phyloP scores from a whole-genome alignment of 257 asterid species.

The Haberlea rhodopensis region DNA sequence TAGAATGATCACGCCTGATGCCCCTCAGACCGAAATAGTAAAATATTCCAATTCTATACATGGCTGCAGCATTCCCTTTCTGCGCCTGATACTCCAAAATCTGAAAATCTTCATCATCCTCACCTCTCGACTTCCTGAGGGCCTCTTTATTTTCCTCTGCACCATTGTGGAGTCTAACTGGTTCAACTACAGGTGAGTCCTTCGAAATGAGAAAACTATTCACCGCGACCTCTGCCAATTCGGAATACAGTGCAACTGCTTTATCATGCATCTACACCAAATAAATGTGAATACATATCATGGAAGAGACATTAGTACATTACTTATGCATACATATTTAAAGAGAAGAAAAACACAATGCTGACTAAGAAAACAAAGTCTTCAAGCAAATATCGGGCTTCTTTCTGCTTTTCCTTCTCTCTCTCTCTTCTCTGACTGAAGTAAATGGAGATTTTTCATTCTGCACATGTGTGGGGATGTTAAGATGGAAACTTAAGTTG shows the following conservation, averaged over 20 bases:
- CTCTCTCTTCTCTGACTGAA: neutral
- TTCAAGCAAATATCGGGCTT: neutral
- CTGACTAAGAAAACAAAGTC: conserved; percentile 8
- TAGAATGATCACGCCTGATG: conserved; percentile 81
- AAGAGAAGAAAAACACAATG: too few relatives aligned
- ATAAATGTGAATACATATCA: conserved; percentile 22
- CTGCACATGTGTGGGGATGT: neutral
- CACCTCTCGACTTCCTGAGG: conserved; percentile 89
- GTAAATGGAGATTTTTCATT: neutral
- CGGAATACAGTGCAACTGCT: conserved; percentile 84
- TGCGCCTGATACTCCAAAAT: conserved; percentile 93
- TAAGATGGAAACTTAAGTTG: neutral
- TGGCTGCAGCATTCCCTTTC: conserved; percentile 94
- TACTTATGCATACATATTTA: too few relatives aligned
- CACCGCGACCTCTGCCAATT: conserved; percentile 90
- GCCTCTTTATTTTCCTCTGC: conserved; percentile 99
- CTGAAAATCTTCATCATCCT: conserved; percentile 98
- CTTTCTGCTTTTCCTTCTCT: neutral
- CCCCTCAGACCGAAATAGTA: conserved; percentile 97
- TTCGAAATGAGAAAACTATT: conserved; percentile 87
- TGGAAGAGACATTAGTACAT: neutral
- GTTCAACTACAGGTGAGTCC: conserved; percentile 94
- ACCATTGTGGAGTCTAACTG: conserved; percentile 90
- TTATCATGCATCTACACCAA: conserved; percentile 85
- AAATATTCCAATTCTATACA: conserved; percentile 87